A percentile compares a stretch with the other conserved stretches of the same genome.
These are phyloP conservation scores for Suillus subaureus DNA, from an alignment of 768 basidiomycete species.

Conservation along the genomic window DNA sequence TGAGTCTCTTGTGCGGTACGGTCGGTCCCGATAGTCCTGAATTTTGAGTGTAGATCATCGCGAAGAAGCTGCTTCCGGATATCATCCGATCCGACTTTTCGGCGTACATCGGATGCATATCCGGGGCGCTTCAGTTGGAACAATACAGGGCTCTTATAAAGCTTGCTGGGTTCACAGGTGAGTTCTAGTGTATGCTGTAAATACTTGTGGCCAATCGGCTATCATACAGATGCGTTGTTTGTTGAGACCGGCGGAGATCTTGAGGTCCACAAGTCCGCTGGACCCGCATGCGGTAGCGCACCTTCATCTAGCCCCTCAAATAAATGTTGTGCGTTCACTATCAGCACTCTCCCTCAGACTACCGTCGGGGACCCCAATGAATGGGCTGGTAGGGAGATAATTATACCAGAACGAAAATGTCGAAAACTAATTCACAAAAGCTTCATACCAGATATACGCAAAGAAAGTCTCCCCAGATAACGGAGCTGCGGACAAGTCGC, in stretches of 20 bases:
- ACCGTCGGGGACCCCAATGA: conserved; percentile 42
- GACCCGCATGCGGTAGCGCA: conserved; percentile 21
- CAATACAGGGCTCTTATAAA: conserved; percentile 42
- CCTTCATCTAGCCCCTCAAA: conserved; percentile 9
- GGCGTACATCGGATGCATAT: conserved; percentile 47
- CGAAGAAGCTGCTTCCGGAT: conserved; percentile 46
- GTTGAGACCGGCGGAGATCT: conserved; percentile 45
- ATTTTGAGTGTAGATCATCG: conserved; percentile 41
- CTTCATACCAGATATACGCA: conserved; percentile 51
- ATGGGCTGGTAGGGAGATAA: conserved; percentile 41
- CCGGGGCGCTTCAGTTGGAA: conserved; percentile 44
- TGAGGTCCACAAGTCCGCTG: conserved; percentile 33
- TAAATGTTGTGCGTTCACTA: conserved; percentile 8
- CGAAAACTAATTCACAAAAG: conserved; percentile 27
- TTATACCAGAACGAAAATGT: not conserved
- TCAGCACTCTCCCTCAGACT: not conserved
- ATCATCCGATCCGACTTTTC: conserved; percentile 42
- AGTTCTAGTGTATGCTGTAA: not conserved
- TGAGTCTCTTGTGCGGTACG: conserved; percentile 20
- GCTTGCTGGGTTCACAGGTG: conserved; percentile 47
- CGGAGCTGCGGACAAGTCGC: not conserved
- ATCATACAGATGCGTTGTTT: conserved; percentile 40
- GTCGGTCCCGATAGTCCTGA: not conserved
- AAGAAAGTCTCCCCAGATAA: conserved; percentile 31
- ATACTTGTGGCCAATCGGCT: not conserved